Evolutionary conservation across 2,329 filamentous ascomycete species (phyloP), one percentile per base, ranked within the genome.

Genomic region (Beauveria australis): DNA sequence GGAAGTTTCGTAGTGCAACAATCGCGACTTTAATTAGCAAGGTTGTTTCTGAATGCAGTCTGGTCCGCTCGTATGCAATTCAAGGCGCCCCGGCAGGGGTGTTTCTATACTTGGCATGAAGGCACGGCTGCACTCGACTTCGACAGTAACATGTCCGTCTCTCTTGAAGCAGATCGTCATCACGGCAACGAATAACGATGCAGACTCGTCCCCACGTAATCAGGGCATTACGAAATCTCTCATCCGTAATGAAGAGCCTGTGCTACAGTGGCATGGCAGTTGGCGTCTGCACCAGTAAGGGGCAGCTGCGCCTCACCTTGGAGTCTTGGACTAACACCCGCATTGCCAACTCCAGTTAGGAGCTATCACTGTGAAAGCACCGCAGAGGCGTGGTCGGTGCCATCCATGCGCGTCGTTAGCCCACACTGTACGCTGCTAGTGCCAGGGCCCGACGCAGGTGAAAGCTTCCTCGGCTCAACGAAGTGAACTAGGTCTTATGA

Each of bases 351-450:
- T 41, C 41, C 40, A 30, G 44, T 59, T 28, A 44, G 56, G 47
- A 59, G 33, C 44, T 51, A 18, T 22, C 44, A n/a, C 26, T 40
- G 40, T 59, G 47, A 59, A 41, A 41, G 24, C n/a, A 52, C 40
- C 47, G n/a, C 26, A 52, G 48, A 59, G 33, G 40, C 46, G 19
- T 63, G 61, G 60, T 53, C 62, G 60, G 62, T 64, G 60, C 60
- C 57, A 64, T 55, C 62, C 62, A 62, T 64, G 62, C 40, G 33
- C 24, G 37, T 48, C 40, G 60, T 56, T 49, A 46, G 58, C 49
- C 53, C 57, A 48, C 53, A 60, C 28, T 30, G 43, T 18, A 30
- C 62, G 43, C 22, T 49, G 59, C 52, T 61, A 61, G 49, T 51
- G 59, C 44, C 52, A 55, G 52, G 59, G 59, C 52, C 44, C 10